phyloP scores from a whole-genome alignment of 2,329 filamentous ascomycete genomes.

The Fusarium tanahbumbuense region DNA sequence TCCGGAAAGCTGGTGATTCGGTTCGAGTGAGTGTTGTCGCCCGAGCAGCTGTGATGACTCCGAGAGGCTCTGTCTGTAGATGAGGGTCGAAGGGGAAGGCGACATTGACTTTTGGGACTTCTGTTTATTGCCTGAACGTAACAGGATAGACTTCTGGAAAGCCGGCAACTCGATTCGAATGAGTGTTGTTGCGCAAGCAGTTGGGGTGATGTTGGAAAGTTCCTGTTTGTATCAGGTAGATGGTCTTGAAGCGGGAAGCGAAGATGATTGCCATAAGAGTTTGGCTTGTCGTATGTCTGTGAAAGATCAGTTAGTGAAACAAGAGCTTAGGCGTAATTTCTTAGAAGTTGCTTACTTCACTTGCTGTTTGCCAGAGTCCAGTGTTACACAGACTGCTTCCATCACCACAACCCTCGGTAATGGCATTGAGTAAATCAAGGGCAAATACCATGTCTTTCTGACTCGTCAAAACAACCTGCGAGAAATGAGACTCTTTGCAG shows the following conservation, averaged over 20 bases:
- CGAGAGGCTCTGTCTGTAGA: too few species aligned
- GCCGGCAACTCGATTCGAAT: slow-evolving; percentile 10
- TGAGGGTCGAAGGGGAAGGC: too few species aligned
- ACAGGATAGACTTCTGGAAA: slow-evolving; percentile 8
- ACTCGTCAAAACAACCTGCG: not conserved
- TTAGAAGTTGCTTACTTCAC: not conserved
- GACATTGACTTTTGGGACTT: too few species aligned
- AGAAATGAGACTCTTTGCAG: not conserved
- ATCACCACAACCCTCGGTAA: not conserved
- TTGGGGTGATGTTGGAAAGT: accelerated
- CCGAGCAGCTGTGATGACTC: too few species aligned
- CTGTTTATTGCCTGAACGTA: too few species aligned
- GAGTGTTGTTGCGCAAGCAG: not conserved
- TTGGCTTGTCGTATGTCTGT: not conserved
- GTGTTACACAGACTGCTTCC: not conserved
- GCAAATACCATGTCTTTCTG: accelerated
- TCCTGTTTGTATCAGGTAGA: not conserved
- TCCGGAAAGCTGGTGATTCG: slow-evolving; percentile 16
- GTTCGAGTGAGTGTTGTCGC: slow-evolving; percentile 2
- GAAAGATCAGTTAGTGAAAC: not conserved
- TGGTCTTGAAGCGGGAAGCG: not conserved
- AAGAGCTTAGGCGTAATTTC: not conserved
- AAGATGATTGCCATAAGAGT: not conserved
- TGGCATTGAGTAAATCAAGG: not conserved
- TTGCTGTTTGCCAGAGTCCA: not conserved